phyloP scores from a whole-genome alignment of 2,329 filamentous ascomycete genomes.

The Beauveria asiatica region DNA sequence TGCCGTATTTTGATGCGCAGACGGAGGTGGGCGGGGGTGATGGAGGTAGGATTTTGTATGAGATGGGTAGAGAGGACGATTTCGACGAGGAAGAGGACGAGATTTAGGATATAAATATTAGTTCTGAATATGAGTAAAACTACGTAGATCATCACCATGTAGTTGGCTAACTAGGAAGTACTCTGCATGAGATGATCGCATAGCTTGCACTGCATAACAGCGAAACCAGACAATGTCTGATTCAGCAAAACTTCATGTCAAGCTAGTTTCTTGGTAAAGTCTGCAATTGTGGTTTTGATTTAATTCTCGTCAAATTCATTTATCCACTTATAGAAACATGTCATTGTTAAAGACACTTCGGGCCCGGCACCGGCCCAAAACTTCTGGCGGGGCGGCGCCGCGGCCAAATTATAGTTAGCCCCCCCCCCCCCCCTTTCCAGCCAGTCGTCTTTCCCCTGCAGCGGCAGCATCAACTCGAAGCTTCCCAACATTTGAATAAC shows the following conservation, averaged over 20 bases:
- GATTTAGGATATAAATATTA: conserved; percentile 40
- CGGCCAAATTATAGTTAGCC: not conserved
- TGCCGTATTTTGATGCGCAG: conserved; percentile 97
- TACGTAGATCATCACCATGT: not conserved
- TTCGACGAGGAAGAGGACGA: conserved; percentile 96
- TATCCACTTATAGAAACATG: no score
- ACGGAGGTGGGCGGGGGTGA: conserved; percentile 69
- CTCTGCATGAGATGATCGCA: no score
- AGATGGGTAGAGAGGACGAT: conserved; percentile 93
- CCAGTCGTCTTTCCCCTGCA: not conserved
- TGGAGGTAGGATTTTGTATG: conserved; percentile 88
- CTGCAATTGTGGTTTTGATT: no score
- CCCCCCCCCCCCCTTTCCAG: not conserved
- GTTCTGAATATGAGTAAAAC: not conserved
- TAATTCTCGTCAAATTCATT: no score
- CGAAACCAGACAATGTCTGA: no score
- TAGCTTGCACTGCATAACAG: no score
- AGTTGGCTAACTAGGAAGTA: not conserved
- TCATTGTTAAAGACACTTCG: no score
- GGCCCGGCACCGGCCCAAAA: not conserved
- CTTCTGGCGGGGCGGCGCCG: conserved; percentile 1
- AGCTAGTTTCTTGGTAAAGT: no score
- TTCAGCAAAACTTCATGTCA: no score
- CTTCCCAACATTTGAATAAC: not conserved
- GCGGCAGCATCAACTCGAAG: not conserved